These are phyloP conservation scores for Begonia fuchsioides DNA, from an alignment of 306 rosid genomes.

Conservation along the genomic window DNA sequence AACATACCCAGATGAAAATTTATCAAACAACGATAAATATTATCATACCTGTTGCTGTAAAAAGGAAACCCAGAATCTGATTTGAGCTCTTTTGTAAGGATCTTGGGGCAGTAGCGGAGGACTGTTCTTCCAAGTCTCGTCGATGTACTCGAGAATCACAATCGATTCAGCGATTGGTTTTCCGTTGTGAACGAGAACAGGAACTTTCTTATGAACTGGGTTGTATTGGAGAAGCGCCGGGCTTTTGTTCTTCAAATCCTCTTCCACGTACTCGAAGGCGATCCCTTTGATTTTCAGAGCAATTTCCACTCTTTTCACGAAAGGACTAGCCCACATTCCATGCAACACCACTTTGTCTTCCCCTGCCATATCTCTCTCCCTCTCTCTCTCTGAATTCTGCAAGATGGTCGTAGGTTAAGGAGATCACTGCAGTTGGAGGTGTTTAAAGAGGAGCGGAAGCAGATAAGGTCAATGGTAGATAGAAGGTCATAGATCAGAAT, in stretches of 20 bases:
- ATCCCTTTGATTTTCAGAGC: constrained; percentile 18
- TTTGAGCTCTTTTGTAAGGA: constrained; percentile 13
- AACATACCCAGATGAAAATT: neutral
- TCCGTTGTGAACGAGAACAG: constrained; percentile 19
- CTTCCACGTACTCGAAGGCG: constrained; percentile 12
- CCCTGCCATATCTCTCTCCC: constrained; percentile 10
- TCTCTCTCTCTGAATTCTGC: too few relatives aligned
- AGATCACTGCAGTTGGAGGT: too few relatives aligned
- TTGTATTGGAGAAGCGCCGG: constrained; percentile 9
- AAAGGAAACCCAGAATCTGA: constrained; percentile 18
- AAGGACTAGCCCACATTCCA: constrained; percentile 16
- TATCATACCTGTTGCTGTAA: constrained; percentile 19
- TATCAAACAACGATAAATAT: neutral
- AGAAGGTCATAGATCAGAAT: too few relatives aligned
- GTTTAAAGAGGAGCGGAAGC: too few relatives aligned
- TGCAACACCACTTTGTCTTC: constrained; percentile 11
- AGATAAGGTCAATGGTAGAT: too few relatives aligned
- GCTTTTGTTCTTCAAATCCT: constrained; percentile 19
- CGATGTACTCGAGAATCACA: constrained; percentile 19
- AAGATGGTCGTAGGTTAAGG: too few relatives aligned
- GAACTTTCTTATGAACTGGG: constrained; percentile 19
- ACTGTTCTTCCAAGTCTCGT: constrained; percentile 16
- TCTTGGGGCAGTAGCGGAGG: constrained; percentile 15
- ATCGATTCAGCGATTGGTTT: constrained; percentile 17
- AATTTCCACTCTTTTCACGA: constrained; percentile 17